Conservation (phyloP, 2,329 filamentous ascomycete genomes). For the Aspergillus ochraceoroseus region DNA sequence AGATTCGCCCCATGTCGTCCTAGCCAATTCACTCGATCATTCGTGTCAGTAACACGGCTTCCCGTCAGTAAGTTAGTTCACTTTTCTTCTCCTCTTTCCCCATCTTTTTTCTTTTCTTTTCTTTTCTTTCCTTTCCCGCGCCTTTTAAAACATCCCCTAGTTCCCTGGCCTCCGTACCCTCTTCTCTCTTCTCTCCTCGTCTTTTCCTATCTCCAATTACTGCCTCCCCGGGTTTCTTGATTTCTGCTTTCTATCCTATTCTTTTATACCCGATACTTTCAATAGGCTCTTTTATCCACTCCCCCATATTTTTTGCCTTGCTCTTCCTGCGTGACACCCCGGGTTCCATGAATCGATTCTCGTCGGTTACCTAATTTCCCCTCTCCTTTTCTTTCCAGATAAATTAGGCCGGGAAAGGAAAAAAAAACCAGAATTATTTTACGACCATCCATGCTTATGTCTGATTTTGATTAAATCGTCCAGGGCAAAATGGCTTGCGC, state of each 20-base stretch:
- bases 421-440: slow-evolving; percentile 10
- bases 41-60: slow-evolving; percentile 29
- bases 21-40: slow-evolving; percentile 26
- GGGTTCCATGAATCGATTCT: slow-evolving; percentile 9
- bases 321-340: slow-evolving; percentile 8
- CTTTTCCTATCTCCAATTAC: slow-evolving; percentile 3
- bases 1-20: slow-evolving; percentile 30
- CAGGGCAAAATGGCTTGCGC: slow-evolving; percentile 45
- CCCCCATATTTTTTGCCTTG: slow-evolving; percentile 5
- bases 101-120: slow-evolving; percentile 7
- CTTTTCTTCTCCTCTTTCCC: slow-evolving; percentile 8
- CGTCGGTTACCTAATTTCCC: background rate
- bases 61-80: slow-evolving; percentile 25
- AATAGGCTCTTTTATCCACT: slow-evolving; percentile 7
- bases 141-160: no score
- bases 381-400: slow-evolving; percentile 2
- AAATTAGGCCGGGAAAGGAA: slow-evolving; percentile 8
- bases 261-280: no score
- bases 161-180: background rate
- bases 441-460: slow-evolving; percentile 19
- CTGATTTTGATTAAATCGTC: slow-evolving; percentile 22
- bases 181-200: slow-evolving; percentile 4
- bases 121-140: slow-evolving; percentile 8
- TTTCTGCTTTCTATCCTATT: background rate
- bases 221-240: slow-evolving; percentile 7